Conservation (phyloP, 257 asterid genomes). For the Plantago ovata region DNA sequence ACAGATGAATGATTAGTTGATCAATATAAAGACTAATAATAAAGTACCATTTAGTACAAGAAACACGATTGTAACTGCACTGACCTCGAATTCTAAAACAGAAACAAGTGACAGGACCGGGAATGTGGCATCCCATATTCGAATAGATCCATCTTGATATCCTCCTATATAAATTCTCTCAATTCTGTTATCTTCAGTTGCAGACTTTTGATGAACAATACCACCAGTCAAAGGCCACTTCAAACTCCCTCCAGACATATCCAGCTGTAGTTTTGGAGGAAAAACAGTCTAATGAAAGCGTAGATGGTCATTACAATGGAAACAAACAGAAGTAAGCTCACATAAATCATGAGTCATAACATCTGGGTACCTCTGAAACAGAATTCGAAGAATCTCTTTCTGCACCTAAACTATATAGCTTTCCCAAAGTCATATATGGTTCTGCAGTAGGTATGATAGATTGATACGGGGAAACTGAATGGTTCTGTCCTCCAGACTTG, state of each 20-base stretch:
- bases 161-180: conserved; percentile 83
- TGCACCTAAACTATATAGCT: conserved; percentile 36
- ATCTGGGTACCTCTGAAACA: conserved; percentile 52
- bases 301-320: conserved; percentile 31
- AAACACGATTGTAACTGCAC: conserved; percentile 25
- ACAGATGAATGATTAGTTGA: background rate
- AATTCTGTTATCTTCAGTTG: conserved; percentile 39
- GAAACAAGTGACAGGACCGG: conserved; percentile 63
- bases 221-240: conserved; percentile 88
- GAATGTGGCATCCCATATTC: conserved; percentile 85
- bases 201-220: conserved; percentile 45
- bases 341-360: conserved; percentile 21
- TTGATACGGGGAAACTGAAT: conserved; percentile 51
- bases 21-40: background rate
- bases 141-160: conserved; percentile 82
- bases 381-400: conserved; percentile 35
- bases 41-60: background rate
- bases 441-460: conserved; percentile 73
- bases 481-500: conserved; percentile 57
- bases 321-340: background rate
- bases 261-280: conserved; percentile 37
- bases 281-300: conserved; percentile 53
- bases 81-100: conserved; percentile 61
- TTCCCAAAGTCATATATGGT: conserved; percentile 75
- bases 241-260: conserved; percentile 30